Evolutionary conservation across 2,329 filamentous ascomycete genomes (phyloP), one percentile per base, ranked within the genome.

Genomic region (Neobulgaria alba): DNA sequence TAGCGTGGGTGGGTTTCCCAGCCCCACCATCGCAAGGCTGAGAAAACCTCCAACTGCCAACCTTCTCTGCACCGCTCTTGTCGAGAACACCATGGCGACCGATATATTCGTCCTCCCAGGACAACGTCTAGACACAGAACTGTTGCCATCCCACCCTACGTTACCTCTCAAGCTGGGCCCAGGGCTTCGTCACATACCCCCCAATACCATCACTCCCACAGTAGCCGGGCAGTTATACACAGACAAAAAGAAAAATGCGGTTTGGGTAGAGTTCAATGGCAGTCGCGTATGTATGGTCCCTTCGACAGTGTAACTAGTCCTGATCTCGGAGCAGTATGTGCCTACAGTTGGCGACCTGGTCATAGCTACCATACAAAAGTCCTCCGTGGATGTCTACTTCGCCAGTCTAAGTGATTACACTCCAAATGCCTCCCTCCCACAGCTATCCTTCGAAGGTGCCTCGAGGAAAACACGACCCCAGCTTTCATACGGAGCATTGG

Each of bases 381-480:
- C 79, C 41, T 74, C 79, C 37, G 69, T 72, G 42, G 92, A 96
- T 54, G 74, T 76, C 59, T 95, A 85, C 71, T 80, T 84, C 62
- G 88, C 88, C 61, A 71, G 73, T 52, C 71, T 96, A 39, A 82
- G 85, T 19, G 71, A 78, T 40, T 73, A 79, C 57, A 73, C 74
- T 3, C 57, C 71, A 2, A 65, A 74, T 43, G 87, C 85, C 1
- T 68, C 85, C 14, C 77, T 96, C 1, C 87, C 85, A 0, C 85
- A 94, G 51, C 73, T 96, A 15, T 78, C 88, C n/a, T 98, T 98
- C 61, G 90, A 96, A 63, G 79, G 80, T 48, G 92, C 88, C 14
- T 87, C 83, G 33, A 92, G 89, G 63, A 96, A 96, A 67, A 95
- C 86, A 2, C 75, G 89, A 1, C 92, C 92, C 0, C 73, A 85